Evolutionary conservation across 164 flowering plant species (phyloP), one percentile per base, ranked within the genome.

Genomic region (Magnolia changhungtana): DNA sequence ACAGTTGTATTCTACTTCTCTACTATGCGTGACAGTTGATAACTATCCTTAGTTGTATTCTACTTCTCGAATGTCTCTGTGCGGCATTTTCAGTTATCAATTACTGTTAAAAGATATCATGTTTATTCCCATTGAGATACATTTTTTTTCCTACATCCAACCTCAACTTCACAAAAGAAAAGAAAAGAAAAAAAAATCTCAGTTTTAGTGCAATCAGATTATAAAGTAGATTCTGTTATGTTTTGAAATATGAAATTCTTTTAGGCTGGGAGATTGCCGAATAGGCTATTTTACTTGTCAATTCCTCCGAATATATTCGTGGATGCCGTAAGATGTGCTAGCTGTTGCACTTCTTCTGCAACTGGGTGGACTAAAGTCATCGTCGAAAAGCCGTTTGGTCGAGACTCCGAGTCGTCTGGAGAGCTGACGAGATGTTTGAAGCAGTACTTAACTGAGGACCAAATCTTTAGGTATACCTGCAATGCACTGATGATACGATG

Each of bases 371-470:
- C 94, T 50, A 81, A 97, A 76, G 90, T 95, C 71, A 95, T 95
- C 76, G 92, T 93, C 37, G 97, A 93, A 80, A 95, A 95, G 82
- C 98, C 98, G 68, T 93, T 95, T 86, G 98, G 98, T 50, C 92
- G 90, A 72, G 97, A 93, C 80, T 82, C 87, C 10, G 86, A 88
- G 76, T 93, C 98, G 19, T 90, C 97, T 50, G 83, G 83, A 19
- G 88, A 89, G 82, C 86, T 93, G 21, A 95, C 97, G 27, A 88
- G 85, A 81, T 73, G 87, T 72, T 76, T 93, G 70, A 93, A 90
- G 88, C 85, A 87, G 78, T 89, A 93, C 83, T 82, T 93, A 18
- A 72, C 79, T 20, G 98, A 94, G 79, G 94, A 94, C 64, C 98
- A 94, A 84, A 90, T 94, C 80, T 94, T 91, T 80, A 89, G 98